Percentiles rank a stretch among this genome's conserved stretches.
Evolutionary conservation across 208 protist species (phyloP).

Genomic region (Eutreptiella sp.): DNA sequence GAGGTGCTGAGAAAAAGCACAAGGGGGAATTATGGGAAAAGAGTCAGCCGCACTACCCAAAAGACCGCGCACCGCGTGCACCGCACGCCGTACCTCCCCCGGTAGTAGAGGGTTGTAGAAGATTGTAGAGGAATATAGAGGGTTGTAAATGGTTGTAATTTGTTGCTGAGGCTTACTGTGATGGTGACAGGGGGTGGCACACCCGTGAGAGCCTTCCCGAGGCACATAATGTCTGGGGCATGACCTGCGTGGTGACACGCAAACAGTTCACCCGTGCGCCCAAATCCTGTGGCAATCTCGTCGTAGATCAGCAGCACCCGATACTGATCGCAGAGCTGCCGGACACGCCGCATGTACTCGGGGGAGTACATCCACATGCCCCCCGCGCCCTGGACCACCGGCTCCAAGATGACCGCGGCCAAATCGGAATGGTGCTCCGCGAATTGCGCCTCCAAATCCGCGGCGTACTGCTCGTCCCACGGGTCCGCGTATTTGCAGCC

Average conservation of each 20-base stretch:
- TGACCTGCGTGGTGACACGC: slow-evolving; percentile 37
- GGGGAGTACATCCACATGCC: slow-evolving; percentile 38
- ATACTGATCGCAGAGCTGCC: slow-evolving; percentile 53
- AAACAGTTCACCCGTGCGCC: slow-evolving; percentile 34
- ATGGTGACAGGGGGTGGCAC: slow-evolving; percentile 64
- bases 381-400: slow-evolving; percentile 33
- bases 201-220: slow-evolving; percentile 77
- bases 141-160: no score
- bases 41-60: no score
- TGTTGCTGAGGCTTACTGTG: no score
- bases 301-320: slow-evolving; percentile 62
- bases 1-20: no score
- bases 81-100: no score
- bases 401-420: slow-evolving; percentile 22
- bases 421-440: not conserved
- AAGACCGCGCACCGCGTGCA: no score
- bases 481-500: no score
- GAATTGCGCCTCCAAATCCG: not conserved
- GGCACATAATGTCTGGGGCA: slow-evolving; percentile 62
- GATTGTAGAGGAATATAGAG: no score
- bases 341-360: slow-evolving; percentile 44
- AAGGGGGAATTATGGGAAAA: no score
- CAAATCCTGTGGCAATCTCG: slow-evolving; percentile 40
- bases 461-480: no score
- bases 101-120: no score